Percentiles rank a stretch among this genome's conserved stretches.
Conservation (phyloP, 148 eudicot species). For the Amaranthus palmeri region DNA sequence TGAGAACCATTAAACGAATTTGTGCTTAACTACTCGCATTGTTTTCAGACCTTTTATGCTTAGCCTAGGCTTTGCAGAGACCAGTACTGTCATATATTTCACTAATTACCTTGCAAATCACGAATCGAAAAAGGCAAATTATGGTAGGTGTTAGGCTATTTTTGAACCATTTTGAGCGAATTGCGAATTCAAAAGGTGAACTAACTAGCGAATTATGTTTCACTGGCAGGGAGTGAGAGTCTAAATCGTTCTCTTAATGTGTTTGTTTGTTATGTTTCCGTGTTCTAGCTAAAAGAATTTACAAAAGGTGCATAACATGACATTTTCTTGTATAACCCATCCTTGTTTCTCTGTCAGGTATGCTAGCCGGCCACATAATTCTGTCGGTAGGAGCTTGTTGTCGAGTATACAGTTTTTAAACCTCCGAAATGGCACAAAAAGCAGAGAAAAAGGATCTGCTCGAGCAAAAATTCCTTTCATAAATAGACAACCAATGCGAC, state of each 20-base stretch:
- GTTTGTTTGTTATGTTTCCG: not conserved
- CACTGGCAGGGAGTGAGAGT: not conserved
- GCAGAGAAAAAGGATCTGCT: not conserved
- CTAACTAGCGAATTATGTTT: no score
- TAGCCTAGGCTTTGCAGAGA: not conserved
- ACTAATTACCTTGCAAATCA: no score
- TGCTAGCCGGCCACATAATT: not conserved
- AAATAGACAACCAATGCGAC: slow-evolving; percentile 1
- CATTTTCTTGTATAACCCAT: not conserved
- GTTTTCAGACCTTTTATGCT: slow-evolving; percentile 3
- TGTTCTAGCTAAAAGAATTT: no score
- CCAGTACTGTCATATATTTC: no score
- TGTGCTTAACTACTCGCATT: not conserved
- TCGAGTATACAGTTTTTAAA: slow-evolving; percentile 15
- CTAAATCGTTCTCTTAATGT: not conserved
- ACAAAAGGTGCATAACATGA: not conserved
- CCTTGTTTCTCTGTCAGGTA: slow-evolving; percentile 15
- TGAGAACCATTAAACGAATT: slow-evolving; percentile 16
- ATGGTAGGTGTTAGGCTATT: no score
- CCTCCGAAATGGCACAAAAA: not conserved
- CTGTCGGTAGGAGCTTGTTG: slow-evolving; percentile 30
- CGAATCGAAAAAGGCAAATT: no score
- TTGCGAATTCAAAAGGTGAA: no score
- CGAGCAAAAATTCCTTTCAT: not conserved
- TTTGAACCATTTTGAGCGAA: no score